A percentile compares a stretch with the other conserved stretches of the same genome.
These are phyloP conservation scores for Trichosanthes truncata DNA, from an alignment of 306 rosid species.

Conservation along the genomic window DNA sequence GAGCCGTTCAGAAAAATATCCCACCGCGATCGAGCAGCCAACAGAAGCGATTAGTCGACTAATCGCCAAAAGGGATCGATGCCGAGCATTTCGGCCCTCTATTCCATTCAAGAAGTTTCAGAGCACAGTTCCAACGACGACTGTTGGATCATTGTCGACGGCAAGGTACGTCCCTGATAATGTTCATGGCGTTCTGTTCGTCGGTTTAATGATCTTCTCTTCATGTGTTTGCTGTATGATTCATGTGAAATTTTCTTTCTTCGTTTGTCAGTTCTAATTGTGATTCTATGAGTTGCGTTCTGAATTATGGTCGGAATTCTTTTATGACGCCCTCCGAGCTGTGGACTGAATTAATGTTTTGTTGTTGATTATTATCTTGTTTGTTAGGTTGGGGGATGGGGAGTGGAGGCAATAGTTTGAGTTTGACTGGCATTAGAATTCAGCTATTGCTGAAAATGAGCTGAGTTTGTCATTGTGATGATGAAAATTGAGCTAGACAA, in stretches of 20 bases:
- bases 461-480: neutral
- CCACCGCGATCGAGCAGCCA: neutral
- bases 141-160: conserved; percentile 78
- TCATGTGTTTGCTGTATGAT: neutral
- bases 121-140: conserved; percentile 59
- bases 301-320: neutral
- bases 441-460: neutral
- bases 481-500: neutral
- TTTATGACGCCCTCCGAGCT: neutral
- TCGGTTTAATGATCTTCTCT: neutral
- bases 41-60: neutral
- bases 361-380: neutral
- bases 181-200: neutral
- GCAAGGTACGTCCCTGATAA: conserved; percentile 39
- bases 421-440: neutral
- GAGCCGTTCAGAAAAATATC: neutral
- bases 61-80: conserved; percentile 20
- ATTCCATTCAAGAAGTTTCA: conserved; percentile 51
- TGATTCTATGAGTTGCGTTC: neutral
- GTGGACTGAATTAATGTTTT: neutral
- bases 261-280: neutral
- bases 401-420: neutral
- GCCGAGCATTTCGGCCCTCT: conserved; percentile 56
- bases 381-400: neutral
- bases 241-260: neutral